phyloP scores from a whole-genome alignment of 208 protist genomes.

The Trypanosoma theileri region DNA sequence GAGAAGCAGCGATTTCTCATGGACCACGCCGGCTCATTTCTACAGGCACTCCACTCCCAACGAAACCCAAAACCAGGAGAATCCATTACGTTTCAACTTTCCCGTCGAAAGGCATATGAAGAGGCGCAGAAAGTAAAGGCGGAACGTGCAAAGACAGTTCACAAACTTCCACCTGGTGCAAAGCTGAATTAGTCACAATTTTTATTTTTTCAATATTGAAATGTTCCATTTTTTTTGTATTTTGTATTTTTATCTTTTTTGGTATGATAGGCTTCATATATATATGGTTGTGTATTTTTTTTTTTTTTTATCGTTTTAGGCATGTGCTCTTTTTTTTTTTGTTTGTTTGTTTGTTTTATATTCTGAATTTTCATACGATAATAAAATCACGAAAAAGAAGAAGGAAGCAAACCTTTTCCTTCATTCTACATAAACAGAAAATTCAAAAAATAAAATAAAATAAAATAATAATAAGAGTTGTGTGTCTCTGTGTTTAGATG shows the following conservation, averaged over 20 bases:
- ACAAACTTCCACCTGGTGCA: slow-evolving; percentile 41
- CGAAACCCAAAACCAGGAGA: slow-evolving; percentile 73
- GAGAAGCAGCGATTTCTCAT: slow-evolving; percentile 88
- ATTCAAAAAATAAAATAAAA: neutral
- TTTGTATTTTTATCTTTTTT: neutral
- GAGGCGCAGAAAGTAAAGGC: slow-evolving; percentile 48
- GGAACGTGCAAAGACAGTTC: slow-evolving; percentile 48
- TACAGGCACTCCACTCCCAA: slow-evolving; percentile 83
- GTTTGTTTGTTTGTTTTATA: too few relatives aligned
- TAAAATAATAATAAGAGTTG: neutral
- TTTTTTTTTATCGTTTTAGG: neutral
- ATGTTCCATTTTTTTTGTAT: neutral
- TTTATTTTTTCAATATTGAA: slow-evolving; percentile 8
- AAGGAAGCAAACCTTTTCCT: too few relatives aligned
- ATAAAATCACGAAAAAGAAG: too few relatives aligned
- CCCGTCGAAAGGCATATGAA: slow-evolving; percentile 68
- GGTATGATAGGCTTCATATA: neutral
- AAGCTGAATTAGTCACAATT: slow-evolving; percentile 29
- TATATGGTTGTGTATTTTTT: neutral
- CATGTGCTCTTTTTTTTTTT: neutral
- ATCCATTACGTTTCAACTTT: slow-evolving; percentile 75
- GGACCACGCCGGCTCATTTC: slow-evolving; percentile 83
- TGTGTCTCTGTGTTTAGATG: neutral
- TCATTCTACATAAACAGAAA: neutral
- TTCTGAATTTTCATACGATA: too few relatives aligned